These are phyloP conservation scores for Paratinospora sagittata DNA, from an alignment of 164 flowering plant species.

Conservation along the genomic window DNA sequence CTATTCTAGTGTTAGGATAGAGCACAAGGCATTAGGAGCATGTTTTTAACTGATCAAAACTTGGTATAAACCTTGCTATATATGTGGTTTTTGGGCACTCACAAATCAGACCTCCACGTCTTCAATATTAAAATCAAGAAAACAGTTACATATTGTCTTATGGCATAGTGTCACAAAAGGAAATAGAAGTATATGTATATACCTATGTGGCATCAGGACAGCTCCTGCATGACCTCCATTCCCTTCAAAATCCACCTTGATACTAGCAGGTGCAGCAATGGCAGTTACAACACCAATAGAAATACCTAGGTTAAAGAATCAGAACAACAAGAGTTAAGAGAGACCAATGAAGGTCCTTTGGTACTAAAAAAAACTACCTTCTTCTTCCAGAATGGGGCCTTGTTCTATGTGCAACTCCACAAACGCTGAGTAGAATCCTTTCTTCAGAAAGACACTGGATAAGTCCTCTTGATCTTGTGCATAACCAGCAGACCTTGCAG, in stretches of 20 bases:
- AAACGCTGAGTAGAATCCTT: conserved; percentile 80
- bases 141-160: neutral
- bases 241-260: conserved; percentile 93
- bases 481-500: conserved; percentile 87
- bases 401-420: conserved; percentile 96
- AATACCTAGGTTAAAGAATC: conserved; percentile 37
- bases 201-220: conserved; percentile 89
- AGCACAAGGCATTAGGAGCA: too few species aligned
- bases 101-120: too few species aligned
- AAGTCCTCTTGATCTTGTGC: conserved; percentile 45
- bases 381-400: conserved; percentile 90
- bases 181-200: conserved; percentile 7
- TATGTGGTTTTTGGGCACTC: too few species aligned
- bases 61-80: too few species aligned
- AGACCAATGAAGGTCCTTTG: neutral
- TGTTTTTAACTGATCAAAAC: too few species aligned
- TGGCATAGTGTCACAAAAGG: neutral
- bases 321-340: neutral
- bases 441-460: conserved; percentile 54
- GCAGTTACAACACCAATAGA: conserved; percentile 90
- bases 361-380: conserved; percentile 37
- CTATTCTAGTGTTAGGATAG: too few species aligned
- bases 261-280: conserved; percentile 98
- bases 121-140: neutral
- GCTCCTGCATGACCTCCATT: conserved; percentile 98